These are phyloP conservation scores for Cercospora beticola DNA, from an alignment of 2,329 filamentous ascomycete species.

Conservation along the genomic window DNA sequence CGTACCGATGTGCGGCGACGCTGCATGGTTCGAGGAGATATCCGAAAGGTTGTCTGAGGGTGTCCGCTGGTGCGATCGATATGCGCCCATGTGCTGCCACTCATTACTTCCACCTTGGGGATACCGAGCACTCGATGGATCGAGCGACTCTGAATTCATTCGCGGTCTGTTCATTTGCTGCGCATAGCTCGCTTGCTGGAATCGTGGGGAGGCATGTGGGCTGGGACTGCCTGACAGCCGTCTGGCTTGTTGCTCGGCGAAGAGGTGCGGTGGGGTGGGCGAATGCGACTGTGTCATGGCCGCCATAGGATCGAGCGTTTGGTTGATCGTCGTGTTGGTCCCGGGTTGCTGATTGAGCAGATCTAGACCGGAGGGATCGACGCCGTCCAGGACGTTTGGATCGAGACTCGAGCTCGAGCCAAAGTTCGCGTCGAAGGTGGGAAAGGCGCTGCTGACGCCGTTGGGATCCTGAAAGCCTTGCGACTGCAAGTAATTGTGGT, in stretches of 20 bases:
- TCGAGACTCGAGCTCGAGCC: conserved; percentile 58
- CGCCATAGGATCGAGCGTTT: conserved; percentile 51
- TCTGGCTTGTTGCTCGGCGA: conserved; percentile 51
- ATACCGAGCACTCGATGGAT: conserved; percentile 61
- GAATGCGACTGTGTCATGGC: conserved; percentile 51
- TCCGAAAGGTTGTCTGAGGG: conserved; percentile 88
- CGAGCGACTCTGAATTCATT: conserved; percentile 56
- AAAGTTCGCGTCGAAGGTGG: conserved; percentile 56
- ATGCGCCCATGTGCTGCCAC: conserved; percentile 61
- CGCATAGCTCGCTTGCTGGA: conserved; percentile 47
- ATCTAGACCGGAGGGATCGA: conserved; percentile 44
- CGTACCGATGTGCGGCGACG: conserved; percentile 74
- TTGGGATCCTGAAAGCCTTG: conserved; percentile 41
- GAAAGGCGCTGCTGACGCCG: conserved; percentile 53
- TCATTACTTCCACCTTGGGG: conserved; percentile 54
- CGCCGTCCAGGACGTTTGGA: conserved; percentile 58
- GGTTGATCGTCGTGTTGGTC: conserved; percentile 44
- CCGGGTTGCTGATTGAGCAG: conserved; percentile 39
- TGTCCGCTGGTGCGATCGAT: conserved; percentile 77
- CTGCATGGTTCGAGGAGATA: conserved; percentile 70
- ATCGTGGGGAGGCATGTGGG: conserved; percentile 54
- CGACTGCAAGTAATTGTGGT: conserved; percentile 46
- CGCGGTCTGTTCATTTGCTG: conserved; percentile 58
- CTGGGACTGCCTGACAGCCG: conserved; percentile 55
- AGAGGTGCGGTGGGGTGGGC: conserved; percentile 57